phyloP scores from a whole-genome alignment of 1,284 basidiomycete genomes.

The Austroboletus niveus region DNA sequence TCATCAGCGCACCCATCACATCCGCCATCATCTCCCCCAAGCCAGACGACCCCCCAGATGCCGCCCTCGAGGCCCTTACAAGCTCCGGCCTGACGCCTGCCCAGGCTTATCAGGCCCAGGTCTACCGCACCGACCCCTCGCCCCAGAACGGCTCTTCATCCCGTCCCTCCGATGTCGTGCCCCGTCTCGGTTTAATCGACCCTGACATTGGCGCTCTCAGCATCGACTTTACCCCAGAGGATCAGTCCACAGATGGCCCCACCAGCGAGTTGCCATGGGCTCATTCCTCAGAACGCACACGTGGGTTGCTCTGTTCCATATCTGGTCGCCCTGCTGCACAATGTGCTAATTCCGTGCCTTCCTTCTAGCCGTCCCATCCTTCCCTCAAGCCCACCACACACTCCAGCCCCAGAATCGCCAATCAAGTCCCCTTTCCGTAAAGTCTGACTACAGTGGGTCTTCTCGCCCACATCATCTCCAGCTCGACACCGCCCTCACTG shows the following conservation, averaged over 20 bases:
- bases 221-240: constrained; percentile 51
- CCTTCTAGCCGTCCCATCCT: constrained; percentile 24
- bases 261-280: constrained; percentile 67
- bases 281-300: constrained; percentile 37
- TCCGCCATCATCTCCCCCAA: constrained; percentile 46
- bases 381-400: constrained; percentile 22
- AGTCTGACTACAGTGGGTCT: constrained; percentile 25
- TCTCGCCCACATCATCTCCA: constrained; percentile 46
- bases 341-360: constrained; percentile 28
- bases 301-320: constrained; percentile 31
- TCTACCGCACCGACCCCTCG: constrained; percentile 49
- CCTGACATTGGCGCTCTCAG: constrained; percentile 49
- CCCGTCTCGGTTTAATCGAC: constrained; percentile 54
- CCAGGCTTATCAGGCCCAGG: constrained; percentile 76
- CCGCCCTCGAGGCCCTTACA: constrained; percentile 44
- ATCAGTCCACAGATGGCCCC: constrained; percentile 40
- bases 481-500: constrained; percentile 44
- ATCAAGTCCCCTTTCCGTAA: constrained; percentile 34
- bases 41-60: constrained; percentile 57
- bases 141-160: constrained; percentile 32
- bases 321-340: constrained; percentile 26
- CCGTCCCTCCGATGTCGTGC: constrained; percentile 19
- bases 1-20: constrained; percentile 44
- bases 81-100: constrained; percentile 65
- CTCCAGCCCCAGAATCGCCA: constrained; percentile 33